phyloP scores from a whole-genome alignment of 75 land plant species.

The Pseudotsuga menziesii region DNA sequence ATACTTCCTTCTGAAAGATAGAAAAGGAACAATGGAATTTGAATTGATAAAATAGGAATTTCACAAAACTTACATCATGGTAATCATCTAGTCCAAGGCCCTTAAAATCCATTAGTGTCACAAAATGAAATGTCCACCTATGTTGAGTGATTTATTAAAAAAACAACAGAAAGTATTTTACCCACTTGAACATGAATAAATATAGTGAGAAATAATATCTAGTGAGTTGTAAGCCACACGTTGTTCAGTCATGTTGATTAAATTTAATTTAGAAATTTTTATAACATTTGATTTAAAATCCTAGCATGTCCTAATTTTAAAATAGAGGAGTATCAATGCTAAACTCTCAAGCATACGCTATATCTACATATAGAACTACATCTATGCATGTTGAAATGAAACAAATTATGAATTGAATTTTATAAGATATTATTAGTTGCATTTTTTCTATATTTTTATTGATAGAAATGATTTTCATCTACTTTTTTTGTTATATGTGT shows the following conservation, averaged over 20 bases:
- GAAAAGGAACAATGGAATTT: neutral
- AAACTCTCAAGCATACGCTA: no score
- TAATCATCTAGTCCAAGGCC: slow-evolving; percentile 81
- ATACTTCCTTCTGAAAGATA: neutral
- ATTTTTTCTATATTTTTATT: no score
- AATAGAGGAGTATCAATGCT: no score
- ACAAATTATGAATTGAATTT: no score
- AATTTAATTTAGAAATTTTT: neutral
- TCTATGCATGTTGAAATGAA: no score
- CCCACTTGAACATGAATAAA: neutral
- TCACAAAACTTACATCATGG: slow-evolving; percentile 48
- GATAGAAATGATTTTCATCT: no score
- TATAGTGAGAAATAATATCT: neutral
- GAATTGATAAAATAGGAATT: neutral
- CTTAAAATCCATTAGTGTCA: slow-evolving; percentile 88
- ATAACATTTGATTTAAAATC: no score
- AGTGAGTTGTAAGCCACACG: neutral
- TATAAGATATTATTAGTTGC: no score
- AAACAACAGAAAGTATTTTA: neutral
- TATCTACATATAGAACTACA: no score
- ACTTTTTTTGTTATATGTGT: no score
- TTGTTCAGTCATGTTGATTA: neutral
- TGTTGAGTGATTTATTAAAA: slow-evolving; percentile 65
- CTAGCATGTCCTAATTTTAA: no score
- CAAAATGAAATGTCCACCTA: slow-evolving; percentile 92